phyloP scores from a whole-genome alignment of 2,329 filamentous ascomycete genomes.

The Arthrobotrys sphaeroides region DNA sequence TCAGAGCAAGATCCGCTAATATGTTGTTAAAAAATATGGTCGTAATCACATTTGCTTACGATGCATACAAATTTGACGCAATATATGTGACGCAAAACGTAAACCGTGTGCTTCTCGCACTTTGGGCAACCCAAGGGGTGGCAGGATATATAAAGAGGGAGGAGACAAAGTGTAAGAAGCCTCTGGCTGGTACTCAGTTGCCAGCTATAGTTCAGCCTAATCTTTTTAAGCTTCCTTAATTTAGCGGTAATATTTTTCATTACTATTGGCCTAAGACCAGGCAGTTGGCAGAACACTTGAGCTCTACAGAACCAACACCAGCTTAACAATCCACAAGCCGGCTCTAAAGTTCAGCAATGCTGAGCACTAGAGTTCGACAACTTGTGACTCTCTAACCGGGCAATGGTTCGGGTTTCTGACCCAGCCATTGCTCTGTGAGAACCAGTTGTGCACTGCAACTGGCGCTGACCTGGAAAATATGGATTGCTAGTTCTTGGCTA shows the following conservation, averaged over 20 bases:
- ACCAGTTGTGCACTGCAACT: background rate
- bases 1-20: too few relatives aligned
- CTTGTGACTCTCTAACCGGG: background rate
- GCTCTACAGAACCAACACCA: background rate
- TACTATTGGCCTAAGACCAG: background rate
- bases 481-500: background rate
- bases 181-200: conserved; percentile 5
- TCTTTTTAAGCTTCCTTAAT: background rate
- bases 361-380: background rate
- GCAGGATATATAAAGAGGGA: background rate
- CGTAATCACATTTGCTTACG: background rate
- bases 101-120: background rate
- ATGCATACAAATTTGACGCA: background rate
- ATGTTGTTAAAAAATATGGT: background rate
- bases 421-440: background rate
- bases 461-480: background rate
- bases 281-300: background rate
- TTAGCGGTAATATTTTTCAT: background rate
- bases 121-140: background rate
- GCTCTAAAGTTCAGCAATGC: background rate
- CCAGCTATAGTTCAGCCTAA: background rate
- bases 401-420: background rate
- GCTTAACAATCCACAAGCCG: background rate
- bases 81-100: background rate
- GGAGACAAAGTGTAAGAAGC: conserved; percentile 1